phyloP scores from a whole-genome alignment of 495 filamentous ascomycete genomes.

The Hypoxylon fuscum region DNA sequence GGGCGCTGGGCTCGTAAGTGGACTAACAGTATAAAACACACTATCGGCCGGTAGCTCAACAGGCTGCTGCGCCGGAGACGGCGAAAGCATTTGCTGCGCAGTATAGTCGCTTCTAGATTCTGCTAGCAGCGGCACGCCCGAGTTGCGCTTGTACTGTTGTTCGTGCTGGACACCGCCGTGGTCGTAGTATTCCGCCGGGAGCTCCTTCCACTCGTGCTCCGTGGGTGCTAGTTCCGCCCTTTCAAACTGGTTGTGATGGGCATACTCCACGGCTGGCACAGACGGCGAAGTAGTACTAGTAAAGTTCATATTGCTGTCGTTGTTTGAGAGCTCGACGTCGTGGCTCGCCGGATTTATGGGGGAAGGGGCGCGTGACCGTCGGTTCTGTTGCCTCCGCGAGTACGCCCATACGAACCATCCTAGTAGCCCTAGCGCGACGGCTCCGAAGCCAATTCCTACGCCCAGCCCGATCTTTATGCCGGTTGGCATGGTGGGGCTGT shows the following conservation, averaged over 20 bases:
- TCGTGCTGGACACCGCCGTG: neutral
- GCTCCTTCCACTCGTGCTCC: conserved; percentile 21
- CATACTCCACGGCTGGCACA: conserved; percentile 18
- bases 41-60: conserved; percentile 35
- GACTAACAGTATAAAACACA: neutral
- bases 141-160: conserved; percentile 18
- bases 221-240: conserved; percentile 26
- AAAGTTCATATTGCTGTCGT: neutral
- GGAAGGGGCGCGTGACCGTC: neutral
- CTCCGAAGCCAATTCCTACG: conserved; percentile 33
- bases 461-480: conserved; percentile 32
- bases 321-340: conserved; percentile 32
- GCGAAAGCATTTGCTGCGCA: neutral
- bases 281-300: neutral
- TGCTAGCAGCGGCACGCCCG: conserved; percentile 36
- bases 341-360: conserved; percentile 3
- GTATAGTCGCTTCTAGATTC: conserved; percentile 30
- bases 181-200: conserved; percentile 21
- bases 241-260: conserved; percentile 38
- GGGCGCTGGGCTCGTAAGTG: neutral
- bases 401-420: conserved; percentile 43
- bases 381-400: conserved; percentile 25
- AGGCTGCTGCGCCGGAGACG: conserved; percentile 4
- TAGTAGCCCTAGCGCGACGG: conserved; percentile 16
- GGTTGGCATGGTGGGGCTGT: conserved; percentile 3